Percentiles rank a stretch among this genome's conserved stretches.
phyloP scores from a whole-genome alignment of 2,329 filamentous ascomycete genomes.

The Sphaerulina vaccinii region DNA sequence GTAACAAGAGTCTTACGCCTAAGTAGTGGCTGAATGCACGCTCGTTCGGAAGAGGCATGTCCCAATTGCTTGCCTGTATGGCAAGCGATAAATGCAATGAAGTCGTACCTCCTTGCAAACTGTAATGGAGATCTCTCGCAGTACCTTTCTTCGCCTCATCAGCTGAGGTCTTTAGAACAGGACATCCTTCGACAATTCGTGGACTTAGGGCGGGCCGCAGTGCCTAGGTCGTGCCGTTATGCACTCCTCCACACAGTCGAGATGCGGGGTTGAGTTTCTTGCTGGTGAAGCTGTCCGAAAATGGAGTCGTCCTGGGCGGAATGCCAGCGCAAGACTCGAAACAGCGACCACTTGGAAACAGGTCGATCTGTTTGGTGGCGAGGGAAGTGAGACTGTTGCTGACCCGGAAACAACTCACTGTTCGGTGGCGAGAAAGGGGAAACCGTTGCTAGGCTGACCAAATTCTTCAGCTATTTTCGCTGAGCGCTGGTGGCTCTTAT shows the following conservation, averaged over 20 bases:
- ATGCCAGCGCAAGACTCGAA: neutral
- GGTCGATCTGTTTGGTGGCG: neutral
- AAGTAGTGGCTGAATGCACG: neutral
- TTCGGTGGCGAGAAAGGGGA: neutral
- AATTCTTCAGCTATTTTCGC: constrained; percentile 3
- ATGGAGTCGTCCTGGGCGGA: neutral
- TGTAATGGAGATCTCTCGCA: too few species aligned
- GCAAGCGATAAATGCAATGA: too few species aligned
- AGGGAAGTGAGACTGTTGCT: neutral
- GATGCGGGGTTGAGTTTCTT: constrained; percentile 2
- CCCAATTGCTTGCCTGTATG: neutral
- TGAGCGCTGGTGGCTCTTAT: neutral
- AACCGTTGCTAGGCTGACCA: neutral
- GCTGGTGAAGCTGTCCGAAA: neutral
- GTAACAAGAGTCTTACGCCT: neutral
- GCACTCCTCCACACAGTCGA: constrained; percentile 3
- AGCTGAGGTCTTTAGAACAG: neutral
- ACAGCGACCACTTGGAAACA: neutral
- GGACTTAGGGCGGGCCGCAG: neutral
- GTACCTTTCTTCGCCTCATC: neutral
- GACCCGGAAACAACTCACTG: too few species aligned
- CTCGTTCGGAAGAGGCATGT: neutral
- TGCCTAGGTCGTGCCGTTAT: constrained; percentile 9
- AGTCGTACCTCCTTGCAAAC: too few species aligned
- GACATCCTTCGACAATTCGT: neutral